Evolutionary conservation across 441 rosid genomes (phyloP).

Genomic region (Gossypium schwendimanii): DNA sequence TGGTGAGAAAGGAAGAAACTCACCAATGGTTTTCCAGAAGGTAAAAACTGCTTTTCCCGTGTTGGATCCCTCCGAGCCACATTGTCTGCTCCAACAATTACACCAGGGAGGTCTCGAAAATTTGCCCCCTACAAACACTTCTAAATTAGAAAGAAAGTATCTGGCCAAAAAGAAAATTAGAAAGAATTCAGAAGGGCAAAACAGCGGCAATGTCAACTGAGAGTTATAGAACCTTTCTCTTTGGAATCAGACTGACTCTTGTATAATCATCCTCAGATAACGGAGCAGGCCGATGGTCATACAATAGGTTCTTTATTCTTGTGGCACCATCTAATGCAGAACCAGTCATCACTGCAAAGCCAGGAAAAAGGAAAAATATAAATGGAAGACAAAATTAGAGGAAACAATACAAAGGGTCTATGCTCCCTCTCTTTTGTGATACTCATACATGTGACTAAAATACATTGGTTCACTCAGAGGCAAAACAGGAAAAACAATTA

Average conservation of each 20-base stretch:
- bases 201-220: neutral
- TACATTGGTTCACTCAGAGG: neutral
- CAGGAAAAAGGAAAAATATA: slow-evolving; percentile 12
- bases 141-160: slow-evolving; percentile 21
- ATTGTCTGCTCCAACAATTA: slow-evolving; percentile 57
- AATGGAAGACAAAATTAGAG: neutral
- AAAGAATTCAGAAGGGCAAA: neutral
- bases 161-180: too few relatives aligned
- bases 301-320: slow-evolving; percentile 26
- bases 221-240: slow-evolving; percentile 53
- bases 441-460: neutral
- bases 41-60: slow-evolving; percentile 39
- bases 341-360: slow-evolving; percentile 52
- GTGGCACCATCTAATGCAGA: slow-evolving; percentile 25
- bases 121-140: slow-evolving; percentile 64
- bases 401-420: neutral
- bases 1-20: slow-evolving; percentile 16
- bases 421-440: neutral
- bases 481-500: neutral
- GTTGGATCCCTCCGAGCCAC: slow-evolving; percentile 54
- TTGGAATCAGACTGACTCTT: slow-evolving; percentile 76
- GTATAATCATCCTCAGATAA: slow-evolving; percentile 49
- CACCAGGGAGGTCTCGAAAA: slow-evolving; percentile 84
- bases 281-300: slow-evolving; percentile 63
- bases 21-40: slow-evolving; percentile 82